phyloP scores from a whole-genome alignment of 352 stramenopile species.

The Phytophthora brassicae region DNA sequence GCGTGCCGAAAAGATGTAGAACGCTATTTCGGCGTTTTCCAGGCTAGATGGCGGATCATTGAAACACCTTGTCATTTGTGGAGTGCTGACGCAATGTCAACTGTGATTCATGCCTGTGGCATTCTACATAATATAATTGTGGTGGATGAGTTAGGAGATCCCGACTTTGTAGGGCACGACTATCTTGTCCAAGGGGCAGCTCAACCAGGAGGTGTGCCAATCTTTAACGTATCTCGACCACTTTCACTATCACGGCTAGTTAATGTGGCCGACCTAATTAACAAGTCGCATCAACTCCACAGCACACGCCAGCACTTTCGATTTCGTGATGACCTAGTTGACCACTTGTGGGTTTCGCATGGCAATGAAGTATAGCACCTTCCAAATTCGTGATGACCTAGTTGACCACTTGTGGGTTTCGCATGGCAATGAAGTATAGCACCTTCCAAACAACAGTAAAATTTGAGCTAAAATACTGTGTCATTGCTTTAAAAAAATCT shows the following conservation, averaged over 20 bases:
- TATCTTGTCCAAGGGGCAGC: not conserved
- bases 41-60: constrained; percentile 10
- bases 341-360: not conserved
- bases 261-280: not conserved
- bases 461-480: not conserved
- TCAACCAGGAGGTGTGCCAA: not conserved
- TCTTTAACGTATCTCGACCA: not conserved
- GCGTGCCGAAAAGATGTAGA: constrained; percentile 21
- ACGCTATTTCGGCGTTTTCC: constrained; percentile 10
- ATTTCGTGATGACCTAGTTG: not conserved
- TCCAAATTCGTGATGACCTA: not conserved
- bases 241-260: not conserved
- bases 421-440: not conserved
- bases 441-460: not conserved
- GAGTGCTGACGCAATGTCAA: constrained; percentile 12
- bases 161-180: not conserved
- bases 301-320: not conserved
- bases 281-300: not conserved
- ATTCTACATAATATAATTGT: constrained; percentile 23
- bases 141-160: constrained; percentile 5
- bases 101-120: constrained; percentile 11
- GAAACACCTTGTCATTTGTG: constrained; percentile 13
- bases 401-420: not conserved
- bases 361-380: no score
- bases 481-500: not conserved